Percentiles rank a stretch among this genome's conserved stretches.
Evolutionary conservation across 371 early-diverging fungal species (phyloP).

Genomic region (Zancudomyces culisetae): DNA sequence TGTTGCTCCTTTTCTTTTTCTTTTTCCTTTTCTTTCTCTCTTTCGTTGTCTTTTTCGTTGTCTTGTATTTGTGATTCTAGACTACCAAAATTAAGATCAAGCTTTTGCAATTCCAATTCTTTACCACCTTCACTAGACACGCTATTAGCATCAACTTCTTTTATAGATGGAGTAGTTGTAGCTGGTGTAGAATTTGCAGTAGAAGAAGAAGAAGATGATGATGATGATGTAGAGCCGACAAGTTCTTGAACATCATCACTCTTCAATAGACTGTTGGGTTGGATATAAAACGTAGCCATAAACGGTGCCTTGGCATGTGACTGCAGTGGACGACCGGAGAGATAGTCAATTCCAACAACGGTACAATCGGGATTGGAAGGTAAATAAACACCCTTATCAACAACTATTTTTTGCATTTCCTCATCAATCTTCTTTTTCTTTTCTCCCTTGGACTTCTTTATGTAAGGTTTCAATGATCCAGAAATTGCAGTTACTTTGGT

Average conservation of each 20-base stretch:
- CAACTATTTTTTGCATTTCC: constrained; percentile 81
- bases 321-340: constrained; percentile 90
- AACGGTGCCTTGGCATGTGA: constrained; percentile 98
- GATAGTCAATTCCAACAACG: constrained; percentile 87
- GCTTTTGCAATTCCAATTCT: neutral
- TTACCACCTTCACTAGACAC: neutral
- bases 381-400: constrained; percentile 93
- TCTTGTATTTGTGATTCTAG: too few species aligned
- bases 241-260: constrained; percentile 31
- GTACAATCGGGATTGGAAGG: constrained; percentile 94
- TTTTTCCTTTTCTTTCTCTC: too few species aligned
- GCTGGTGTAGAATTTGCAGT: neutral
- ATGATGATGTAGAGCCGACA: neutral
- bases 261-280: constrained; percentile 28
- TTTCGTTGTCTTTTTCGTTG: neutral
- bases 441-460: constrained; percentile 81
- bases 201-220: neutral
- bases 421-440: constrained; percentile 96
- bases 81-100: neutral
- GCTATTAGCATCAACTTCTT: neutral
- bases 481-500: constrained; percentile 89
- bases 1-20: too few species aligned
- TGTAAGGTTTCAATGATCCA: constrained; percentile 86
- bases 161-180: neutral
- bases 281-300: constrained; percentile 95